phyloP scores from a whole-genome alignment of 1,284 basidiomycete species.

The Leccinum huronense region DNA sequence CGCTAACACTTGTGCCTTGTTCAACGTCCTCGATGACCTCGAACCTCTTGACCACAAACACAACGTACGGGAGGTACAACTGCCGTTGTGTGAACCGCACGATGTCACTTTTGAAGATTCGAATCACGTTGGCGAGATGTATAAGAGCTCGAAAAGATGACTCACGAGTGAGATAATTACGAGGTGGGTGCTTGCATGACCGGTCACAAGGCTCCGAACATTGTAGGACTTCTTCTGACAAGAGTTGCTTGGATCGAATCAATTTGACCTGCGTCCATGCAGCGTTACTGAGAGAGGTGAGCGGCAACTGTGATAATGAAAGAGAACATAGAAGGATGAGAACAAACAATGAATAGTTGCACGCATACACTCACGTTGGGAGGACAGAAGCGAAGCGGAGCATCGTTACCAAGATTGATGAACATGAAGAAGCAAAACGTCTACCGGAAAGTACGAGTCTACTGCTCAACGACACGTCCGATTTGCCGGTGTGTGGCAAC shows the following conservation, averaged over 20 bases:
- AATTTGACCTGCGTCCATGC: neutral
- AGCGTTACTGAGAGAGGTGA: neutral
- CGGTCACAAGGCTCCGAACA: neutral
- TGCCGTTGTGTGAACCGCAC: too few relatives aligned
- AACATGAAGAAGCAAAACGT: neutral
- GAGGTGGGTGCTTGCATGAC: neutral
- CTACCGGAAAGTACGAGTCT: neutral
- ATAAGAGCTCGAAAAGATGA: neutral
- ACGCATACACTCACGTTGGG: neutral
- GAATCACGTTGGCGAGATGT: neutral
- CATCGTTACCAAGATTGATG: neutral
- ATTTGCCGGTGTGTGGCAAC: neutral
- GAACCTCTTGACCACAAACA: too few relatives aligned
- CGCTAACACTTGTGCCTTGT: too few relatives aligned
- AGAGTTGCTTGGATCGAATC: neutral
- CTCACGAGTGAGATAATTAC: constrained; percentile 9
- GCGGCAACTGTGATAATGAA: neutral
- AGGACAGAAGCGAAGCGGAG: neutral
- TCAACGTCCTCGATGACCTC: too few relatives aligned
- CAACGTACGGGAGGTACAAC: too few relatives aligned
- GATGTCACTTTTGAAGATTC: neutral
- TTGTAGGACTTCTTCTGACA: neutral
- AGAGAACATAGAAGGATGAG: neutral
- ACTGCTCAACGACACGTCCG: neutral
- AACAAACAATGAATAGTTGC: neutral